Percentiles rank a stretch among this genome's conserved stretches.
Evolutionary conservation across 805 yeast species (phyloP).

Genomic region (Yarrowia sp.): DNA sequence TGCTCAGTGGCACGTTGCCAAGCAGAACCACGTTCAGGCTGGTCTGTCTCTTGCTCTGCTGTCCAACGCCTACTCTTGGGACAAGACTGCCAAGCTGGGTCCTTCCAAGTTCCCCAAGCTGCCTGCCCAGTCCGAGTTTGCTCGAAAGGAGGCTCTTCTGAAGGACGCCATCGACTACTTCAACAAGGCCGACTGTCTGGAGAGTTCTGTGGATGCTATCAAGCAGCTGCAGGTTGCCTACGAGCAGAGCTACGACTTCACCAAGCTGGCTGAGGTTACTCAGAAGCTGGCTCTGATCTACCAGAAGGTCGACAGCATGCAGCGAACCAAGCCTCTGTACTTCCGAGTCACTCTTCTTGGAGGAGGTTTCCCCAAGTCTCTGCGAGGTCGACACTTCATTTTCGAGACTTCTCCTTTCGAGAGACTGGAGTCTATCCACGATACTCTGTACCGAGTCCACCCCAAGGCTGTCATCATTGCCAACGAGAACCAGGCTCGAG

Average conservation of each 20-base stretch:
- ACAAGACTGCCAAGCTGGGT: conserved; percentile 49
- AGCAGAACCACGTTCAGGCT: conserved; percentile 72
- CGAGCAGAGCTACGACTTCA: conserved; percentile 70
- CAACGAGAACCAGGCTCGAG: conserved; percentile 55
- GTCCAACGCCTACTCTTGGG: conserved; percentile 75
- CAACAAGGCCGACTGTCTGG: conserved; percentile 67
- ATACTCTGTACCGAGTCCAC: conserved; percentile 66
- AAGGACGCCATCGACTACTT: conserved; percentile 70
- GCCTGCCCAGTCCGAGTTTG: conserved; percentile 79
- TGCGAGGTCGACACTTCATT: conserved; percentile 73
- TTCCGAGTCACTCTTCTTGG: conserved; percentile 81
- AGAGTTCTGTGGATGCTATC: conserved; percentile 74
- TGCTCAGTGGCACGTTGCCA: conserved; percentile 60
- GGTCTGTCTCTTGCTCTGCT: conserved; percentile 75
- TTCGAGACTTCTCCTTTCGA: conserved; percentile 87
- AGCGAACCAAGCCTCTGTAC: conserved; percentile 71
- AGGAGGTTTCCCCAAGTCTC: conserved; percentile 74
- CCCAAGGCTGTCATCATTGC: conserved; percentile 77
- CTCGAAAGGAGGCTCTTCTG: conserved; percentile 70
- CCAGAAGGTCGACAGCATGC: conserved; percentile 61
- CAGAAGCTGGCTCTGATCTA: conserved; percentile 67
- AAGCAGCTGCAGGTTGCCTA: conserved; percentile 76
- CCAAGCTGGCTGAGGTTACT: conserved; percentile 70
- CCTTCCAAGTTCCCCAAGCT: conserved; percentile 62
- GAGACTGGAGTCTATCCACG: conserved; percentile 78